phyloP scores from a whole-genome alignment of 305 asterid genomes.

The Fraxinus greggii region DNA sequence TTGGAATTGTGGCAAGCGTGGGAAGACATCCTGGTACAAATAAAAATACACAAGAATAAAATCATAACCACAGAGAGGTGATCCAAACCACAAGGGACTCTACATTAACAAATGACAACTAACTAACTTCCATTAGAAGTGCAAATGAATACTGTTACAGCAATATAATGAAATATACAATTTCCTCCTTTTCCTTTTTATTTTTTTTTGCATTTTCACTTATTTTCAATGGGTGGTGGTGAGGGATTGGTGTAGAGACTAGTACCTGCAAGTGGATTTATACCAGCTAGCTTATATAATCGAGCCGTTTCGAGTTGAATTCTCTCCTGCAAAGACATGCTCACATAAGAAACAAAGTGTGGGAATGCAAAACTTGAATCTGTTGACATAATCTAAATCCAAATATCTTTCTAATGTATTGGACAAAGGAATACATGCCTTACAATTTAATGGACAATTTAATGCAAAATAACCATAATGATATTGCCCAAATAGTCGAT shows the following conservation, averaged over 20 bases:
- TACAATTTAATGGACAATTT: conserved; percentile 7
- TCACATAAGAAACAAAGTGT: conserved; percentile 15
- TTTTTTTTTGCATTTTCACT: neutral
- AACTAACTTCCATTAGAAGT: conserved; percentile 11
- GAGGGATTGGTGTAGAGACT: conserved; percentile 15
- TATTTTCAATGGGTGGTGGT: conserved; percentile 2
- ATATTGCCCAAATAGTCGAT: neutral
- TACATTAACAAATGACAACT: conserved; percentile 7
- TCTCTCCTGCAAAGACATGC: conserved; percentile 65
- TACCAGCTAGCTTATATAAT: conserved; percentile 90
- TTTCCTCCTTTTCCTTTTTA: neutral
- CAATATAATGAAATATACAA: neutral
- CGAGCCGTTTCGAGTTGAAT: conserved; percentile 95
- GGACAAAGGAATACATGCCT: neutral
- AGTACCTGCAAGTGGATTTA: conserved; percentile 95
- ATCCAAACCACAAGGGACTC: neutral
- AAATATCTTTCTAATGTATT: conserved; percentile 6
- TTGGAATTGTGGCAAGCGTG: conserved; percentile 95
- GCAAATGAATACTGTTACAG: neutral
- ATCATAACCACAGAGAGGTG: conserved; percentile 1
- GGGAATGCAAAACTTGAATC: conserved; percentile 2
- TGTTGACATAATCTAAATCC: neutral
- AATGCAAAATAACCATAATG: neutral
- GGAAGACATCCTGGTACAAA: conserved; percentile 82
- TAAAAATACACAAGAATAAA: conserved; percentile 17